These are phyloP conservation scores for Alliaria petiolata DNA, from an alignment of 345 rosid species.

Conservation along the genomic window DNA sequence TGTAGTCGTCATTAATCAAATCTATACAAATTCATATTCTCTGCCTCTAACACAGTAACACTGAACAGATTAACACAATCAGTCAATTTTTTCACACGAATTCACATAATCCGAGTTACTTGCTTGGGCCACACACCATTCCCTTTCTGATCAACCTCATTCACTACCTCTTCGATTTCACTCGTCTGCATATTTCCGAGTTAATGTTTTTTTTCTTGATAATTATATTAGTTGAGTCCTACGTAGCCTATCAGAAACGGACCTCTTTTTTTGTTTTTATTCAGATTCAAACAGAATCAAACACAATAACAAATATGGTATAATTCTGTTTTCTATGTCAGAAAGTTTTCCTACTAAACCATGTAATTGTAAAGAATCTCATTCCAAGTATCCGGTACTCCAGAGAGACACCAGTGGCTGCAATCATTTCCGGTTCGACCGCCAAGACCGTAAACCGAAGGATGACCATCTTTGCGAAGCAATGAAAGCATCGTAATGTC, in stretches of 20 bases:
- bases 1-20: no score
- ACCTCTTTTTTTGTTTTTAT: neutral
- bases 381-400: constrained; percentile 96
- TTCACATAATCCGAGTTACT: no score
- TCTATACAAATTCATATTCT: no score
- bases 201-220: neutral
- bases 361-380: constrained; percentile 64
- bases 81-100: no score
- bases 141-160: no score
- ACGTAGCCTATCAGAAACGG: no score
- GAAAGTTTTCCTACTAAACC: neutral
- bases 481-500: constrained; percentile 70
- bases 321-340: neutral
- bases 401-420: constrained; percentile 93
- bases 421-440: constrained; percentile 56
- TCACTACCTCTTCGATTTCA: no score
- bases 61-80: no score
- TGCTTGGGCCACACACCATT: no score
- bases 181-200: neutral
- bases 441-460: constrained; percentile 63
- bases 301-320: constrained; percentile 8
- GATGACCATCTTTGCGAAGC: constrained; percentile 89
- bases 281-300: constrained; percentile 11
- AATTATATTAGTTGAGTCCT: no score
- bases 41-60: no score